Evolutionary conservation across 2,329 filamentous ascomycete genomes (phyloP).

Genomic region (Nemania serpens): DNA sequence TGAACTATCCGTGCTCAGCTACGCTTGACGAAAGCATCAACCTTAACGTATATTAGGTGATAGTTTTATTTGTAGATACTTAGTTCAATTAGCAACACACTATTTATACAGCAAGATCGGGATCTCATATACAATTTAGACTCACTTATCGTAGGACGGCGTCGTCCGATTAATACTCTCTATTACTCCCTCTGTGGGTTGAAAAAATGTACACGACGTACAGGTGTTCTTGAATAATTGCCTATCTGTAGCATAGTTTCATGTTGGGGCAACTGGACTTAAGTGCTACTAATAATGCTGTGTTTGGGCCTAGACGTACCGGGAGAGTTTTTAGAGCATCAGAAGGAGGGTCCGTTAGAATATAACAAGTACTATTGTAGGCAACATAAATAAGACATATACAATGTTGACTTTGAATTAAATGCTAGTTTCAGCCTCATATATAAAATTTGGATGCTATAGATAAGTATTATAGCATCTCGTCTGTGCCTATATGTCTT

Average conservation of each 20-base stretch:
- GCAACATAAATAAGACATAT: too few species aligned
- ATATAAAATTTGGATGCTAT: background rate
- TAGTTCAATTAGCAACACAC: background rate
- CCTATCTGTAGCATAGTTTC: background rate
- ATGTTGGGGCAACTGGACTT: background rate
- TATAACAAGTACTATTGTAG: background rate
- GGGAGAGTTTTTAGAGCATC: background rate
- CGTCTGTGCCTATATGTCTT: background rate
- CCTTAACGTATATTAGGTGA: too few species aligned
- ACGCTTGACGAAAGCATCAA: too few species aligned
- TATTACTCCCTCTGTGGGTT: background rate
- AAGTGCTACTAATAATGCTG: background rate
- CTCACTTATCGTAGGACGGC: conserved; percentile 11
- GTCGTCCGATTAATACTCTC: conserved; percentile 7
- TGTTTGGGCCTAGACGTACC: background rate
- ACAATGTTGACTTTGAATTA: too few species aligned
- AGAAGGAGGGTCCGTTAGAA: background rate
- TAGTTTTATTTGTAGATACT: too few species aligned
- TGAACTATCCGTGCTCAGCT: too few species aligned
- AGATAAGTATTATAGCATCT: background rate
- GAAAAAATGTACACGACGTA: background rate
- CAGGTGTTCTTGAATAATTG: background rate
- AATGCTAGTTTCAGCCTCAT: background rate
- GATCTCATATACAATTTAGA: conserved; percentile 1
- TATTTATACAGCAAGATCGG: background rate